These are phyloP conservation scores for Lecanosticta acicola DNA, from an alignment of 2,329 filamentous ascomycete genomes.

Conservation along the genomic window DNA sequence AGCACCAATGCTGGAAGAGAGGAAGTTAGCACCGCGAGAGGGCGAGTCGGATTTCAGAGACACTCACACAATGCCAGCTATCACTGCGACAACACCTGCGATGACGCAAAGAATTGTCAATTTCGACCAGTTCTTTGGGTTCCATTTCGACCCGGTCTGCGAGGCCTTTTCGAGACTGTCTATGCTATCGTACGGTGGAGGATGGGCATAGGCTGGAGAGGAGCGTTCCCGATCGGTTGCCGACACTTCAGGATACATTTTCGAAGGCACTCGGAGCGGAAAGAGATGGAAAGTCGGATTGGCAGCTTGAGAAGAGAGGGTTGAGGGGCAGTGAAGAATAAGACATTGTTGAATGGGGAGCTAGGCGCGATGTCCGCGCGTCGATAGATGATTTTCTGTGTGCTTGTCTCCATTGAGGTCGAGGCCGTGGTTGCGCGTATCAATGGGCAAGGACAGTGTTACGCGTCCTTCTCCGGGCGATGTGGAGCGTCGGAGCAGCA, in stretches of 20 bases:
- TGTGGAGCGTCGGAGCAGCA: not conserved
- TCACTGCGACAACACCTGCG: constrained; percentile 13
- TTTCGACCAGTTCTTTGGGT: constrained; percentile 24
- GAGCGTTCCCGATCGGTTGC: constrained; percentile 1
- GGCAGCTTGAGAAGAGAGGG: not conserved
- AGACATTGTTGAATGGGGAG: no score
- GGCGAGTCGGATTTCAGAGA: not conserved
- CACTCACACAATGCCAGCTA: constrained; percentile 20
- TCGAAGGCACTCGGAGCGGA: not conserved
- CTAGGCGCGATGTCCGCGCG: constrained; percentile 8
- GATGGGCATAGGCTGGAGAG: constrained; percentile 3
- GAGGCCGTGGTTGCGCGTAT: not conserved
- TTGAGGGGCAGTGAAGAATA: not conserved
- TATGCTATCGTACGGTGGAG: constrained; percentile 13
- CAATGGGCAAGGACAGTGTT: not conserved
- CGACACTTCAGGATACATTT: constrained; percentile 2
- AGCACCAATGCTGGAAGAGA: constrained; percentile 16
- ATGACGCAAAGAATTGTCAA: constrained; percentile 16
- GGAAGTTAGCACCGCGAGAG: not conserved
- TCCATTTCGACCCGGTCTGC: constrained; percentile 21
- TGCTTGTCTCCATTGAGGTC: not conserved
- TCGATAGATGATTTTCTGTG: constrained; percentile 2
- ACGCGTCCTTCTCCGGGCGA: not conserved
- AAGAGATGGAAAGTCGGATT: not conserved
- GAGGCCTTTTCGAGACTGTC: constrained; percentile 9